Evolutionary conservation across 2,329 filamentous ascomycete genomes (phyloP).

Genomic region (Penicillium sp.): DNA sequence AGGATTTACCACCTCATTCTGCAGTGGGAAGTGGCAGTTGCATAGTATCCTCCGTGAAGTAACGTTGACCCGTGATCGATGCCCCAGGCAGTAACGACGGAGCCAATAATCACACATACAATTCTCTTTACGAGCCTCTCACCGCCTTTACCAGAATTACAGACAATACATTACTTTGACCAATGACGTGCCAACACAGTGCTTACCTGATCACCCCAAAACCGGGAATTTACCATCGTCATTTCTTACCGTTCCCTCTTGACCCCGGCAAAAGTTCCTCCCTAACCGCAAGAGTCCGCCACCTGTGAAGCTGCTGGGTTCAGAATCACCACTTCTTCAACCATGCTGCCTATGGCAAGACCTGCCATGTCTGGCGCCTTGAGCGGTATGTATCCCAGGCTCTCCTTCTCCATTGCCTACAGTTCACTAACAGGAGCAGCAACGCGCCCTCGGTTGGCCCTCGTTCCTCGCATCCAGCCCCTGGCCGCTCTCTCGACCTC

Average conservation of each 20-base stretch:
- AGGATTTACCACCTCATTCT: background rate
- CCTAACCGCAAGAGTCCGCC: constrained; percentile 19
- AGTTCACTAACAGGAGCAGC: constrained; percentile 20
- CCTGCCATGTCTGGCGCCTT: constrained; percentile 27
- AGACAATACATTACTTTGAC: constrained; percentile 1
- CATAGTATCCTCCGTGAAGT: background rate
- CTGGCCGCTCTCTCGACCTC: constrained; percentile 42
- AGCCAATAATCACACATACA: constrained; percentile 14
- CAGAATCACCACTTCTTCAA: background rate
- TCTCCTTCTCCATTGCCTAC: background rate
- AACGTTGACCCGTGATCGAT: background rate
- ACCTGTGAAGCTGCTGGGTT: constrained; percentile 12
- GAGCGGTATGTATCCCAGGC: constrained; percentile 20
- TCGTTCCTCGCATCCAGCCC: constrained; percentile 33
- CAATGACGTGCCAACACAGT: constrained; percentile 3
- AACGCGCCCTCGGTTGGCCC: constrained; percentile 27
- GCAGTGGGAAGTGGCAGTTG: background rate
- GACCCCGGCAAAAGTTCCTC: constrained; percentile 21
- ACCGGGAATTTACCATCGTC: constrained; percentile 13
- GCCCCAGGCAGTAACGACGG: background rate
- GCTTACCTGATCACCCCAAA: constrained; percentile 14
- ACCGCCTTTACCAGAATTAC: constrained; percentile 20
- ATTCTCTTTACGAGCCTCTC: constrained; percentile 18
- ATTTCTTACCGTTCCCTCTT: constrained; percentile 14
- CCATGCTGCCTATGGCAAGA: constrained; percentile 27